Base-by-base conservation (phyloP, 169 alveolate genomes). In the Eimeria zaria region DNA sequence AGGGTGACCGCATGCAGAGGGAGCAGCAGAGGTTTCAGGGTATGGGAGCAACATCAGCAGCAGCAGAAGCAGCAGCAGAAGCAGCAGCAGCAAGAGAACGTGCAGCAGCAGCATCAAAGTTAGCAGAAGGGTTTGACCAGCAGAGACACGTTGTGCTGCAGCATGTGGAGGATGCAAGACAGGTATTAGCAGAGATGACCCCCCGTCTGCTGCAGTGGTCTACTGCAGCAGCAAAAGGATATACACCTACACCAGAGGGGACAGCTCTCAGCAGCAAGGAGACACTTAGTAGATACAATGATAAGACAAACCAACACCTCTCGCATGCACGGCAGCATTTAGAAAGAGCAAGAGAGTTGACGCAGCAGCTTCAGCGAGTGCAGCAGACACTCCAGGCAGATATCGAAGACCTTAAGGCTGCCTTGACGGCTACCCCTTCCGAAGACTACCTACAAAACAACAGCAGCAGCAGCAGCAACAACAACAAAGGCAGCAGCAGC, bases 391-490 rank as follows among this genome's bases (percentile, higher is more conserved):
- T 78, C 7, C 0, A n/a, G 22, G 44, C 1, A 0, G 89, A 41
- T 3, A 67, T 78, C 8, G 48, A 44, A 14, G 58, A 44, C 5
- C 44, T 78, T 20, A 44, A 46, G 69, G 44, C 48, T 20, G 64
- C 89, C 1, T 16, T 73, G 83, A 36, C 9, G 0, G 12, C 30
- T 0, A 14, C 20, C 33, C 7, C 48, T 27, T 0, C 36, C 8
- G n/a, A 16, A 20, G 55, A 73, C 7, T 53, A 53, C 55, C 14
- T 73, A 7, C 16, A 73, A 30, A 14, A 73, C n/a, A 41, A 18
- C 55, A 73, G 83, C 83, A 73, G 83, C 83, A 36, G 83, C 83
- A 73, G 83, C 83, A 69, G 80, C 80, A 69, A 27, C 74, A 64
- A 27, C 74, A 64, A 27, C 74, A 64, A 27, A 8, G 18, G 74